phyloP scores from a whole-genome alignment of 176 grass and related monocot species.

The Aegilops longissima region DNA sequence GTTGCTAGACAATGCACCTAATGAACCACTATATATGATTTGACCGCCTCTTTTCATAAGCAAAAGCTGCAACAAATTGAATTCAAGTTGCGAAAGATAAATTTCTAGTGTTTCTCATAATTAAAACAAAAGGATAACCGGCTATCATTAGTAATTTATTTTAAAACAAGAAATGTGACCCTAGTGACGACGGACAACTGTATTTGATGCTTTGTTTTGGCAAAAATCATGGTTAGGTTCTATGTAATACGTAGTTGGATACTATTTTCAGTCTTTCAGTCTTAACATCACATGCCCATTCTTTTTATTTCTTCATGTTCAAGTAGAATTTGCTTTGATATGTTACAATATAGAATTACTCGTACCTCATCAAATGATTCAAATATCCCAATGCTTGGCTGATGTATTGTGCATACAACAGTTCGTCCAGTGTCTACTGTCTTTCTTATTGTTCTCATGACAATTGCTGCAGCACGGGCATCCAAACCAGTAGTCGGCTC shows the following conservation, averaged over 20 bases:
- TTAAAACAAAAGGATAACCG: neutral
- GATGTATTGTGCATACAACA: constrained; percentile 91
- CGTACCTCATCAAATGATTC: constrained; percentile 93
- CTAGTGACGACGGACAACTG: neutral
- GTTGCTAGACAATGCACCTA: constrained; percentile 68
- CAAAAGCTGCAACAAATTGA: constrained; percentile 59
- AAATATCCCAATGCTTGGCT: constrained; percentile 85
- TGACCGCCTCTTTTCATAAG: constrained; percentile 90
- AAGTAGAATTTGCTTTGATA: neutral
- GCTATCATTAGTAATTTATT: neutral
- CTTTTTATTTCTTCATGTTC: neutral
- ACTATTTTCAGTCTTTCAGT: neutral
- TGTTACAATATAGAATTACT: neutral
- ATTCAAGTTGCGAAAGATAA: neutral
- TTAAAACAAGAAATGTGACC: neutral
- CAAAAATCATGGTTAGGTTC: neutral
- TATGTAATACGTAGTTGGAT: neutral
- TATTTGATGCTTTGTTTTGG: neutral
- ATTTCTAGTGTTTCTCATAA: neutral
- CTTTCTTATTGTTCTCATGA: constrained; percentile 77
- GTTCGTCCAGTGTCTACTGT: constrained; percentile 79
- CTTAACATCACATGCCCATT: neutral
- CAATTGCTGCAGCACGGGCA: constrained; percentile 78
- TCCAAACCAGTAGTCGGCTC: constrained; percentile 79
- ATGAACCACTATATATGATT: constrained; percentile 69